Evolutionary conservation across 768 basidiomycete genomes (phyloP), one percentile per base, ranked within the genome.

Genomic region (Lyophyllum semitale): DNA sequence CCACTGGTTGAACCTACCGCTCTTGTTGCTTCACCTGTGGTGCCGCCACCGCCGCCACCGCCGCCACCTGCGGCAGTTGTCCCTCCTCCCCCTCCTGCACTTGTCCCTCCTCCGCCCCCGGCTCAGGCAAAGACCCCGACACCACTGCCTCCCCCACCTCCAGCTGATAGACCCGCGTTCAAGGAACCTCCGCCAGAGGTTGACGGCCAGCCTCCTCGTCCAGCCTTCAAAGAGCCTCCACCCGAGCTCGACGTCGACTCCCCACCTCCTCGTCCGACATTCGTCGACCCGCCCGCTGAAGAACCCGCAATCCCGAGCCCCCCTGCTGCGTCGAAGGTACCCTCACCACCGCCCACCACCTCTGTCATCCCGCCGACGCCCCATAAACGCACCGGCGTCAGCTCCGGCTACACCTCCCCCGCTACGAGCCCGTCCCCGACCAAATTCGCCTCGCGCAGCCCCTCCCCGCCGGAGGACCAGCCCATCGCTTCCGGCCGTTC

Each of bases 131-230:
- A 54, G 27, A 53, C 61, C 37, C n/a, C 44, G 6, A 56, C 66
- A 1, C 55, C 63, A 8, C 59, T 65, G 2, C 63, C 68, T 5
- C 62, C 67, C 58, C 63, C 20, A 57, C 68, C 71, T 22, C 71
- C 72, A 4, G 30, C 44, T 33, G 49, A 38, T 11, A 63, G 68
- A 51, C 71, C 72, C 13, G 41, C 65, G 1, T 88, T 87, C 71
- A 86, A 75, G 65, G 84, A 85, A 46, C 87, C 85, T 2, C 82
- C 84, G 32, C 82, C 83, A 0, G 85, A 85, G 64, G 62, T 73
- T 25, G 68, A 72, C 20, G 66, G 71, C 50, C 59, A 70, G 30
- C 71, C 75, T 25, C 62, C 66, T 18, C 66, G 73, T 20, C 86
- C 85, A 5, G 54, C 67, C 2, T 89, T 87, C 69, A 87, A 77